Percentiles rank a stretch among this genome's conserved stretches.
Conservation (phyloP, 495 filamentous ascomycete species). For the Aspergillus conjunctus region DNA sequence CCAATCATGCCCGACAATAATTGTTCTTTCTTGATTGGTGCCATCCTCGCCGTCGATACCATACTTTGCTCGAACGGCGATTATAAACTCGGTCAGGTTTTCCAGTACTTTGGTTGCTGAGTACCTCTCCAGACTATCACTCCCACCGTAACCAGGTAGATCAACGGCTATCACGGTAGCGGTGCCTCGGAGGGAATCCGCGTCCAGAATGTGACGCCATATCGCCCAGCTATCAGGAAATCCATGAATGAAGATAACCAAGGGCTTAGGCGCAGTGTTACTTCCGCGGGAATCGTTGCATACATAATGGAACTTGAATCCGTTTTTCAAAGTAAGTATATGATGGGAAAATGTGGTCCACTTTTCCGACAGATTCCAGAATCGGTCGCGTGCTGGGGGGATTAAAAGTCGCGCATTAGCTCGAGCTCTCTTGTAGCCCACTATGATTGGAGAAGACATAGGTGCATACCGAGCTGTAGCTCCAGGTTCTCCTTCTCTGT, state of each 20-base stretch:
- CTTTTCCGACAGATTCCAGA: constrained; percentile 50
- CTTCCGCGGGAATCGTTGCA: constrained; percentile 37
- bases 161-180: constrained; percentile 54
- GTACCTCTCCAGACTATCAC: constrained; percentile 49
- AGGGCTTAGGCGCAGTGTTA: constrained; percentile 27
- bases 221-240: constrained; percentile 60
- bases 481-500: constrained; percentile 43
- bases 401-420: not conserved
- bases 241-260: constrained; percentile 60
- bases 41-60: constrained; percentile 36
- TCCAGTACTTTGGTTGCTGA: constrained; percentile 52
- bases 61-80: constrained; percentile 49
- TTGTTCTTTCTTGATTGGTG: constrained; percentile 37
- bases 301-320: constrained; percentile 57
- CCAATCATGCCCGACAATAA: constrained; percentile 61
- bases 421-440: too few species aligned
- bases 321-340: constrained; percentile 48
- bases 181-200: constrained; percentile 32
- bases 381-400: constrained; percentile 39
- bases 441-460: not conserved
- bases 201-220: constrained; percentile 48
- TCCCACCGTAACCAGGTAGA: constrained; percentile 59
- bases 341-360: constrained; percentile 47
- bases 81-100: constrained; percentile 51
- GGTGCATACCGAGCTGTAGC: constrained; percentile 39